Evolutionary conservation across 805 yeast species (phyloP), one percentile per base, ranked within the genome.

Genomic region (Candida insectalens): DNA sequence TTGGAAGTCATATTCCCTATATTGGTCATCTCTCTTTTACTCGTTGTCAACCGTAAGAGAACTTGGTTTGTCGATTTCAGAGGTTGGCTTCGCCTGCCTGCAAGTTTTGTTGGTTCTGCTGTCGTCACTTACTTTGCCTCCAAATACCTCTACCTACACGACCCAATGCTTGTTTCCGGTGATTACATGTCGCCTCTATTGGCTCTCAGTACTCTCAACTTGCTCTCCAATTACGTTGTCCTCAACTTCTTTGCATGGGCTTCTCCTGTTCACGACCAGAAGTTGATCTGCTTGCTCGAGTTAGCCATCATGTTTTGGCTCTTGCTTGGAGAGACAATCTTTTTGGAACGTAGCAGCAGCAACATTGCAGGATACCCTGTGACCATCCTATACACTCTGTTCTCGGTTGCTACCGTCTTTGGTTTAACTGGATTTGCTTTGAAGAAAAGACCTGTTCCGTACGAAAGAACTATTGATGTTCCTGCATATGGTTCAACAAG

Each of bases 291-390:
- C 3, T 50, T 77, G 3, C 45, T 77, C 16, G 80, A 81, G 51
- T 53, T 71, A 9, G 67, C 77, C 22, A 51, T 69, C 23, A 38
- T 70, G 3, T 57, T 68, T 37, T 85, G 95, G 94, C 34, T 66
- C 1, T 43, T 57, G 0, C 60, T 80, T 34, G 47, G 77, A 2
- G 61, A 67, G 34, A 54, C 65, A 10, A 77, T 82, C 6, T 61
- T 71, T 17, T 49, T 65, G 19, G 64, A 67, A 29, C 66, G 68
- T 41, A 55, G 62, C 1, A 59, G 64, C 25, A 65, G 66, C 25
- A 77, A 73, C 44, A 59, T 65, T 2, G 85, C 83, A 2, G 70
- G 70, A 23, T 72, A 69, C 37, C 48, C 65, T 5, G 25, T 76
- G 12, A 60, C 73, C 0, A 38, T 73, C 4, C 39, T 74, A 5